Conservation (phyloP, 2,329 filamentous ascomycete genomes). For the Macrophomina pseudophaseolina region DNA sequence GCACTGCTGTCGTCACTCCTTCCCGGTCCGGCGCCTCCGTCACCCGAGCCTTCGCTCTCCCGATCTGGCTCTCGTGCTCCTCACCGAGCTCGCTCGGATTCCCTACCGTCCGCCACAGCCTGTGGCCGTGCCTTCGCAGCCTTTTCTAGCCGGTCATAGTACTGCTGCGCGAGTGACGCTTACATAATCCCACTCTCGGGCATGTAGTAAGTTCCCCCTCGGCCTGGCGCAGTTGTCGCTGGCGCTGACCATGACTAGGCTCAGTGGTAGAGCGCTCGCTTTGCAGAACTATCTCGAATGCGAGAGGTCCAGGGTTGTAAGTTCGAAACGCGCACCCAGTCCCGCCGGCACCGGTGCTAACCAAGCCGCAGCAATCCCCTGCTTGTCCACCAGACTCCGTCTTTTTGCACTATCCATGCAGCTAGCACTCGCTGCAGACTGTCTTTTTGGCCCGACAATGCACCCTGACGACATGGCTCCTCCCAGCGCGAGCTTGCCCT, state of each 20-base stretch:
- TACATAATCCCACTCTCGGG: constrained; percentile 2
- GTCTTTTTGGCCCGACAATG: background rate
- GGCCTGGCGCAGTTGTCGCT: background rate
- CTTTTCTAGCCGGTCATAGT: too few relatives aligned
- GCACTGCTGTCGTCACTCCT: background rate
- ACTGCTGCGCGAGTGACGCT: background rate
- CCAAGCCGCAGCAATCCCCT: constrained; percentile 4
- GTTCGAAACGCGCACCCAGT: background rate
- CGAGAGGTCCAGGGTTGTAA: constrained; percentile 25
- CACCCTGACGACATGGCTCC: constrained; percentile 16
- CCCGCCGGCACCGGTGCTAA: background rate
- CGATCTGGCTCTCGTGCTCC: background rate
- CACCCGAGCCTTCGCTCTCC: background rate
- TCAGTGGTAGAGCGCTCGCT: constrained; percentile 27
- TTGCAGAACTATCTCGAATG: constrained; percentile 20
- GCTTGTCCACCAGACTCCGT: constrained; percentile 5
- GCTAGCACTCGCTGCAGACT: background rate
- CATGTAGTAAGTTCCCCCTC: constrained; percentile 7
- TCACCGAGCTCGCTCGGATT: background rate
- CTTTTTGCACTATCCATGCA: constrained; percentile 2
- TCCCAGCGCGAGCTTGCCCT: background rate
- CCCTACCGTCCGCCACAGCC: background rate
- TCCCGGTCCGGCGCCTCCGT: background rate
- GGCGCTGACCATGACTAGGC: background rate
- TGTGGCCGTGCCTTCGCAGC: background rate